These are phyloP conservation scores for Trichosporon ovoides DNA, from an alignment of 1,284 basidiomycete species.

Conservation along the genomic window DNA sequence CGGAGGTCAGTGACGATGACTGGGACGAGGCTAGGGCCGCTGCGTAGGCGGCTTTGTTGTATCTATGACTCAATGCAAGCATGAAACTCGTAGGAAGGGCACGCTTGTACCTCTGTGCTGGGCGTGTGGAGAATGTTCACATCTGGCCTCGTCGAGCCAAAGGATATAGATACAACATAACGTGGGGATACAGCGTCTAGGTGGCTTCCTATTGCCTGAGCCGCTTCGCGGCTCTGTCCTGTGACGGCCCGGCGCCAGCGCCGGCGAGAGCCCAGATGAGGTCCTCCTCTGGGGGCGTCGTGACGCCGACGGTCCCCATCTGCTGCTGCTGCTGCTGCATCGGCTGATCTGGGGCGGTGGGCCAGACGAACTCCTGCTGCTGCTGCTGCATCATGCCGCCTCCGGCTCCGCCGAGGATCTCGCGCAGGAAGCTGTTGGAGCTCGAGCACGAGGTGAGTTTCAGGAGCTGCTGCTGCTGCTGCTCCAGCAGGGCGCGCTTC, in stretches of 20 bases:
- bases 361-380: slow-evolving; percentile 20
- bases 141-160: no score
- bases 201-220: no score
- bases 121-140: no score
- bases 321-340: background rate
- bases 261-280: slow-evolving; percentile 19
- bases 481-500: slow-evolving; percentile 38
- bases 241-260: background rate
- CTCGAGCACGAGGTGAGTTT: slow-evolving; percentile 24
- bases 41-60: background rate
- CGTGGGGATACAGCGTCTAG: no score
- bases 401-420: slow-evolving; percentile 16
- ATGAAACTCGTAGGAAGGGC: no score
- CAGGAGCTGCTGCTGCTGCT: slow-evolving; percentile 41
- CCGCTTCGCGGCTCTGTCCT: background rate
- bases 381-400: background rate
- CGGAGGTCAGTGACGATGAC: slow-evolving; percentile 16
- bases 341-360: slow-evolving; percentile 9
- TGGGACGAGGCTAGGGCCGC: slow-evolving; percentile 19
- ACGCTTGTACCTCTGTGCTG: no score
- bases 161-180: no score
- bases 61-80: no score
- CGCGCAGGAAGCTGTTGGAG: slow-evolving; percentile 14
- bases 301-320: background rate
- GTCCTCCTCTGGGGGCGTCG: slow-evolving; percentile 20